Conservation (phyloP, 768 basidiomycete species). For the Multifurca ochricompacta region DNA sequence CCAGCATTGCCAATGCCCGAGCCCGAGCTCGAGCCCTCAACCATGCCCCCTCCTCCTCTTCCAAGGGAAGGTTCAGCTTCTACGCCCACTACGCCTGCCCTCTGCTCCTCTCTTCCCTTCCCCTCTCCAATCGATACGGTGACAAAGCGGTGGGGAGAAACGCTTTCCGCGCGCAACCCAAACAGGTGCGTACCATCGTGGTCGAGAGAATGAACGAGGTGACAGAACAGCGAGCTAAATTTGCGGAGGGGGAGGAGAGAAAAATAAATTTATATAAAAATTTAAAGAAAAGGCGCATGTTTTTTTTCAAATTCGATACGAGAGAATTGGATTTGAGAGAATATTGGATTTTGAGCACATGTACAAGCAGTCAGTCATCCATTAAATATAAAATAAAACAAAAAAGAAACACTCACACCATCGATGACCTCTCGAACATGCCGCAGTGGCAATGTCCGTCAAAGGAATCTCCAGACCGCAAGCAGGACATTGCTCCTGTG, state of each 20-base stretch:
- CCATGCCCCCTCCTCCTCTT: too few relatives aligned
- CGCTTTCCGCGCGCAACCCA: conserved; percentile 76
- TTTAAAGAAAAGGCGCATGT: not conserved
- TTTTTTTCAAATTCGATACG: too few relatives aligned
- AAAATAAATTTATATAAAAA: too few relatives aligned
- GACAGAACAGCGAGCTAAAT: conserved; percentile 65
- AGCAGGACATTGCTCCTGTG: conserved; percentile 68
- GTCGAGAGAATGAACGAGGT: conserved; percentile 79
- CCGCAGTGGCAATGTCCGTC: conserved; percentile 49
- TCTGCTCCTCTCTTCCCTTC: too few relatives aligned
- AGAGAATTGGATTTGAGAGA: too few relatives aligned
- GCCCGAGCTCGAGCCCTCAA: too few relatives aligned
- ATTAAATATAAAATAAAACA: too few relatives aligned
- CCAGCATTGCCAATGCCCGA: too few relatives aligned
- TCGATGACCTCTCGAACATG: conserved; percentile 62
- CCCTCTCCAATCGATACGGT: not conserved
- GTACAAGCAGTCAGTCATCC: too few relatives aligned
- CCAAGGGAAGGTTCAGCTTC: too few relatives aligned
- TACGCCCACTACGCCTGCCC: too few relatives aligned
- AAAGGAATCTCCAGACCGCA: conserved; percentile 56
- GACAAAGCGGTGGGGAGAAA: conserved; percentile 42
- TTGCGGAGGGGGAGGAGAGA: conserved; percentile 13
- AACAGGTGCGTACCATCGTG: conserved; percentile 67
- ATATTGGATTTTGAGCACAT: too few relatives aligned
- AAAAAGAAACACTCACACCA: conserved; percentile 59